These are phyloP conservation scores for Colletotrichum cordylinicola DNA, from an alignment of 2,329 filamentous ascomycete species.

Conservation along the genomic window DNA sequence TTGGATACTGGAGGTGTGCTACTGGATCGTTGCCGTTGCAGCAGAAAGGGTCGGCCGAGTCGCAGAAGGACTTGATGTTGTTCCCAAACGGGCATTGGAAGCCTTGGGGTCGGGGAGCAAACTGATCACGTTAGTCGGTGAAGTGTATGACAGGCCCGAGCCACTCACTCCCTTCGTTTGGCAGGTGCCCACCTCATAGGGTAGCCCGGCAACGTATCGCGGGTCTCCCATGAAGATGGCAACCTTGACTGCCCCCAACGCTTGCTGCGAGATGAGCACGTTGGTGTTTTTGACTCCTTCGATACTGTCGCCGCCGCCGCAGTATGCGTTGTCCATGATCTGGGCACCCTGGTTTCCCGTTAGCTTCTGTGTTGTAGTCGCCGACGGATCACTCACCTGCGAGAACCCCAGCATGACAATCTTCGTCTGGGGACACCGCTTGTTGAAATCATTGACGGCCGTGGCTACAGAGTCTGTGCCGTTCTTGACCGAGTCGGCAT, in stretches of 20 bases:
- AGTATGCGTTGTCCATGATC: conserved; percentile 69
- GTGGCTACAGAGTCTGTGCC: conserved; percentile 64
- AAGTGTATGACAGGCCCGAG: background rate
- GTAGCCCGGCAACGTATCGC: conserved; percentile 56
- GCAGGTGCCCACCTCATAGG: conserved; percentile 68
- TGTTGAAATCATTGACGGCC: conserved; percentile 64
- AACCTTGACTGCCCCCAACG: conserved; percentile 63
- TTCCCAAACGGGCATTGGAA: conserved; percentile 57
- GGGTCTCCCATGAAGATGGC: conserved; percentile 72
- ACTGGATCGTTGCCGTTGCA: conserved; percentile 61
- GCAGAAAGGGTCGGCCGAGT: conserved; percentile 65
- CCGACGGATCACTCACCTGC: conserved; percentile 46
- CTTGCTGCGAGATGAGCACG: conserved; percentile 47
- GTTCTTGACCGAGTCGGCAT: conserved; percentile 62
- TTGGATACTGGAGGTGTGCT: conserved; percentile 45
- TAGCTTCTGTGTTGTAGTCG: background rate
- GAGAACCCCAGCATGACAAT: conserved; percentile 68
- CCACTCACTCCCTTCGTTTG: conserved; percentile 58
- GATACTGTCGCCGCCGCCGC: conserved; percentile 60
- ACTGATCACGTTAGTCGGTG: conserved; percentile 39
- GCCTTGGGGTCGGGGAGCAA: conserved; percentile 59
- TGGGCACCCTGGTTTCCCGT: conserved; percentile 55
- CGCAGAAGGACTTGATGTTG: conserved; percentile 67
- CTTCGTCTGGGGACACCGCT: conserved; percentile 60
- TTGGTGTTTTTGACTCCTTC: conserved; percentile 49